Conservation (phyloP, 148 eudicot genomes). For the Vaccinium vitisidaea region DNA sequence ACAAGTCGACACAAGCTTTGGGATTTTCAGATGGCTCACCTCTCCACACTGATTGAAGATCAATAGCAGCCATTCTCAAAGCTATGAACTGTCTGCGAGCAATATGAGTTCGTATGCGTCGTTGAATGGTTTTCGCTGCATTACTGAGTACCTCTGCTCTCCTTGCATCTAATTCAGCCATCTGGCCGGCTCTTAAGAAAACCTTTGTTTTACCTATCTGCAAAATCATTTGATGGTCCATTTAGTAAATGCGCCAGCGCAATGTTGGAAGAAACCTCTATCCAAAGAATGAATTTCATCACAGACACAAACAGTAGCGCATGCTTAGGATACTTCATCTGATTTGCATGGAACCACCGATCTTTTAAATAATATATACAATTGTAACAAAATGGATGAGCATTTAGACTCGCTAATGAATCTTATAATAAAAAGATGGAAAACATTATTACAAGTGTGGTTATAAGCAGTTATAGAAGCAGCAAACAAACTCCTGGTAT, state of each 20-base stretch:
- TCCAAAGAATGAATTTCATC: not conserved
- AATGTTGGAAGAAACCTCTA: not conserved
- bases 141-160: constrained; percentile 76
- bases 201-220: constrained; percentile 96
- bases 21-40: constrained; percentile 39
- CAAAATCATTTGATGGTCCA: constrained; percentile 18
- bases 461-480: constrained; percentile 2
- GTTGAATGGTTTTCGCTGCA: constrained; percentile 86
- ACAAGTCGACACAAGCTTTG: constrained; percentile 8
- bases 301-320: constrained; percentile 1
- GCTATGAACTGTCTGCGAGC: constrained; percentile 71
- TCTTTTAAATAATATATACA: not conserved
- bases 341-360: constrained; percentile 14
- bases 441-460: not conserved
- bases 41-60: constrained; percentile 65
- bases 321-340: constrained; percentile 18
- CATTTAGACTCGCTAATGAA: constrained; percentile 2
- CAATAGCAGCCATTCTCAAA: constrained; percentile 53
- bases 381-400: not conserved
- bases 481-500: not conserved
- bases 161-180: constrained; percentile 97
- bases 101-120: constrained; percentile 70
- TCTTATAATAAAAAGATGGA: not conserved
- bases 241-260: not conserved
- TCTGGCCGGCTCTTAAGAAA: constrained; percentile 97